Evolutionary conservation across 139 green algal species (phyloP).

Genomic region (Chlorella sp.): DNA sequence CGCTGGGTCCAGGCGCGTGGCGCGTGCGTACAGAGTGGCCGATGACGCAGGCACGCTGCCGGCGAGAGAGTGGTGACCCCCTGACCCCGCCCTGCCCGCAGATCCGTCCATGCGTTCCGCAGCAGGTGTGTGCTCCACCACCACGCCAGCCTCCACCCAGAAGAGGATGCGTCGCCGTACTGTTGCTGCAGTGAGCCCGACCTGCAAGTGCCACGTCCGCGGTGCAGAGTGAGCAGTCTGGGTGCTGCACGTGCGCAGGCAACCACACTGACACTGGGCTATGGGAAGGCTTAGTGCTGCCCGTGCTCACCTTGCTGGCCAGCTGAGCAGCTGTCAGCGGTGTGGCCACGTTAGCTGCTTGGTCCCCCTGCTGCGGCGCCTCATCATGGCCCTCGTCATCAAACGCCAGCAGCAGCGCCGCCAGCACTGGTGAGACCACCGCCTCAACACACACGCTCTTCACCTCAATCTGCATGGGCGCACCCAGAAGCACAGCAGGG

Average conservation of each 20-base stretch:
- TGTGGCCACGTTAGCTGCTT: not conserved
- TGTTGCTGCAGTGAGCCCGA: slow-evolving; percentile 42
- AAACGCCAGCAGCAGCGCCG: slow-evolving; percentile 78
- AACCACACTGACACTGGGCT: not conserved
- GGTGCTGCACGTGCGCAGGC: not conserved
- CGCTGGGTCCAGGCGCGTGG: not conserved
- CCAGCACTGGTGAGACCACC: slow-evolving; percentile 66
- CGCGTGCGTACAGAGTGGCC: not conserved
- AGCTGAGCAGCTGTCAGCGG: too few relatives aligned
- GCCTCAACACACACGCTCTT: slow-evolving; percentile 14
- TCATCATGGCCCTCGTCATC: slow-evolving; percentile 27
- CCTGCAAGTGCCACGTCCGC: not conserved
- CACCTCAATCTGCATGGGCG: slow-evolving; percentile 8
- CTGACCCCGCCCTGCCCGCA: not conserved
- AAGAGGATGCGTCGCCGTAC: slow-evolving; percentile 64
- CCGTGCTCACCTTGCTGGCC: too few relatives aligned
- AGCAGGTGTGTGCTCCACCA: slow-evolving; percentile 16
- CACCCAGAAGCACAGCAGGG: not conserved
- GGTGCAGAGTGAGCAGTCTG: not conserved
- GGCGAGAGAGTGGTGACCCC: not conserved
- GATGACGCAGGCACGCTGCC: not conserved
- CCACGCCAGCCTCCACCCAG: slow-evolving; percentile 83
- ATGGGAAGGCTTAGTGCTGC: too few relatives aligned
- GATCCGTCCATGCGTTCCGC: not conserved
- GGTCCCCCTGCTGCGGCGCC: slow-evolving; percentile 3